Evolutionary conservation across 768 basidiomycete species (phyloP).

Genomic region (Gloeophyllum trabeum): DNA sequence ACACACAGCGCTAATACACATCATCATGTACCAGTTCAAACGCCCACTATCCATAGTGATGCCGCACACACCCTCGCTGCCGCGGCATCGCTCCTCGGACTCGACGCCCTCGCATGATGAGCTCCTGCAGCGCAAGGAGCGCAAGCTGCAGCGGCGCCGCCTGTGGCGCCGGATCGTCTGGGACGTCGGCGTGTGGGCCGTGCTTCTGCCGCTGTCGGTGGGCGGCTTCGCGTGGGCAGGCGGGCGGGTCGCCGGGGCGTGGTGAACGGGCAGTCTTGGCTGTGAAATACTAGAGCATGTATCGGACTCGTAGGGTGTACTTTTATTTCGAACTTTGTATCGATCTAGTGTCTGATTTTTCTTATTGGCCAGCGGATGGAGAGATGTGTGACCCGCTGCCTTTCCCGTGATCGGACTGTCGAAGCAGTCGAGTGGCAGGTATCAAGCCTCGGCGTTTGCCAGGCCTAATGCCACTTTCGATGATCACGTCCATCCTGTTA

Average conservation of each 20-base stretch:
- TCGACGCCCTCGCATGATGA: slow-evolving; percentile 34
- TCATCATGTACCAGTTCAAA: slow-evolving; percentile 75
- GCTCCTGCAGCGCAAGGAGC: slow-evolving; percentile 79
- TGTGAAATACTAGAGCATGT: too few species aligned
- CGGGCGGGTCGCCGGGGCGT: slow-evolving; percentile 38
- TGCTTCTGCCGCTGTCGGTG: slow-evolving; percentile 49
- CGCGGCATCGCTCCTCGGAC: slow-evolving; percentile 7
- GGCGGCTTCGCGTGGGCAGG: slow-evolving; percentile 46
- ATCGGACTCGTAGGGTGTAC: too few species aligned
- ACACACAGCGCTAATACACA: slow-evolving; percentile 55
- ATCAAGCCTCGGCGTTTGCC: too few species aligned
- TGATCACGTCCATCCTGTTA: too few species aligned
- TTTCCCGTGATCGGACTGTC: too few species aligned
- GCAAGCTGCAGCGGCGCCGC: slow-evolving; percentile 66
- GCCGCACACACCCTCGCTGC: slow-evolving; percentile 31
- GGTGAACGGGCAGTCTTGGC: too few species aligned
- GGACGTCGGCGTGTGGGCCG: slow-evolving; percentile 77
- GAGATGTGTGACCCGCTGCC: too few species aligned
- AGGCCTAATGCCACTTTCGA: too few species aligned
- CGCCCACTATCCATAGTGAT: slow-evolving; percentile 79
- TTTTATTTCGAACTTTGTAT: too few species aligned
- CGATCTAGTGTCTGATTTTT: too few species aligned
- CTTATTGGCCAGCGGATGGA: too few species aligned
- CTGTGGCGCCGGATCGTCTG: slow-evolving; percentile 64
- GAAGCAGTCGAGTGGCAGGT: too few species aligned